phyloP scores from a whole-genome alignment of 306 rosid species.

The Luffa acutangula region DNA sequence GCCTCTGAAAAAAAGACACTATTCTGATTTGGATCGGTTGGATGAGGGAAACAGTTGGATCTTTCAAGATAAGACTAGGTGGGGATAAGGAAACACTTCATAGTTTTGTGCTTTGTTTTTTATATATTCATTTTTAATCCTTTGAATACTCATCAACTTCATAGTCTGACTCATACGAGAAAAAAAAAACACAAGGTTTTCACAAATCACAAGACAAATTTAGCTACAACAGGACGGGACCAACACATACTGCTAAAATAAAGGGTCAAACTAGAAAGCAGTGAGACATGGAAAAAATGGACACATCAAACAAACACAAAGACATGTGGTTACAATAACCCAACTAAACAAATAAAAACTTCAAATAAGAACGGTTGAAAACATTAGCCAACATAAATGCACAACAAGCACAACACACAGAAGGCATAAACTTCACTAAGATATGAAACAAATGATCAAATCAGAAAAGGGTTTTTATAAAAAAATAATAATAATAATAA shows the following conservation, averaged over 20 bases:
- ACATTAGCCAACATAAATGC: not conserved
- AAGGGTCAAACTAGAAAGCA: not conserved
- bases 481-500: not conserved
- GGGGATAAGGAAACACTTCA: not conserved
- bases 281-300: not conserved
- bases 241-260: not conserved
- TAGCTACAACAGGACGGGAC: not conserved
- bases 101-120: no score
- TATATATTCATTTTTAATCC: no score
- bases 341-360: not conserved
- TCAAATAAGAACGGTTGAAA: not conserved
- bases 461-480: not conserved
- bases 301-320: not conserved
- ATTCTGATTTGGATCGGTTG: not conserved
- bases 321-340: not conserved
- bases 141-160: no score
- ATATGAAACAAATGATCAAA: not conserved
- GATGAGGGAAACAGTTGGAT: not conserved
- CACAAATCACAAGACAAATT: not conserved
- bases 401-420: not conserved
- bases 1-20: not conserved
- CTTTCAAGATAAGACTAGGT: not conserved
- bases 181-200: not conserved
- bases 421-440: not conserved
- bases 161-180: no score